These are phyloP conservation scores for Elongisporangium undulatum DNA, from an alignment of 352 stramenopile species.

Conservation along the genomic window DNA sequence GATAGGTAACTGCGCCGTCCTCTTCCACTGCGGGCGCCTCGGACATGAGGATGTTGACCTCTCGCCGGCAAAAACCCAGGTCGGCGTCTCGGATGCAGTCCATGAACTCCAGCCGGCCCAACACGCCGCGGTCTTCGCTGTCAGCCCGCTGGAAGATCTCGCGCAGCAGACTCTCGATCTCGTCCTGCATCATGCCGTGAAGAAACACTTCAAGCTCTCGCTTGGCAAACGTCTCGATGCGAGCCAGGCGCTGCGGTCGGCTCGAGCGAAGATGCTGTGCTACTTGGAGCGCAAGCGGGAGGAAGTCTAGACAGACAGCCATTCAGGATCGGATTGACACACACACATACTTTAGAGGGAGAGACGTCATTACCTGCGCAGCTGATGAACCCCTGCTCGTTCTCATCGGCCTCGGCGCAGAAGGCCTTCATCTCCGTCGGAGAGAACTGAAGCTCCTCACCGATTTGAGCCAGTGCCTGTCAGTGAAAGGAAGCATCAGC, in stretches of 20 bases:
- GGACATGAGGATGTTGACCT: conserved; percentile 79
- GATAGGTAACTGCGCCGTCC: conserved; percentile 31
- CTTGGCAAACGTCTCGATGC: conserved; percentile 36
- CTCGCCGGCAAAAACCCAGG: conserved; percentile 53
- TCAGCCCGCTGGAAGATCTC: conserved; percentile 75
- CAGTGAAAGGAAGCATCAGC: background rate
- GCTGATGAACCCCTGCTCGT: conserved; percentile 42
- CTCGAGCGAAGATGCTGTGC: conserved; percentile 38
- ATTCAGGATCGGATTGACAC: background rate
- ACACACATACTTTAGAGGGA: background rate
- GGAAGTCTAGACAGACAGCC: conserved; percentile 27
- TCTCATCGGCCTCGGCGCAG: conserved; percentile 65
- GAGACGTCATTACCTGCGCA: conserved; percentile 23
- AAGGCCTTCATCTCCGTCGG: conserved; percentile 46
- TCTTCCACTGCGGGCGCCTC: conserved; percentile 32
- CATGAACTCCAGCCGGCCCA: conserved; percentile 58
- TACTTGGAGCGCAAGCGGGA: conserved; percentile 44
- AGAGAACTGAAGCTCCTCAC: conserved; percentile 53
- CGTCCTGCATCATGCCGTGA: conserved; percentile 80
- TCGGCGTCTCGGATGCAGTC: conserved; percentile 64
- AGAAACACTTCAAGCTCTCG: conserved; percentile 45
- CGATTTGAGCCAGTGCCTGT: conserved; percentile 31
- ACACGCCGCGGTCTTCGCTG: conserved; percentile 37
- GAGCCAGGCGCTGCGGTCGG: conserved; percentile 36
- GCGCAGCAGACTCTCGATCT: conserved; percentile 71